These are phyloP conservation scores for Sugiyamaella grinbergsii DNA, from an alignment of 1,139 yeast species.

Conservation along the genomic window DNA sequence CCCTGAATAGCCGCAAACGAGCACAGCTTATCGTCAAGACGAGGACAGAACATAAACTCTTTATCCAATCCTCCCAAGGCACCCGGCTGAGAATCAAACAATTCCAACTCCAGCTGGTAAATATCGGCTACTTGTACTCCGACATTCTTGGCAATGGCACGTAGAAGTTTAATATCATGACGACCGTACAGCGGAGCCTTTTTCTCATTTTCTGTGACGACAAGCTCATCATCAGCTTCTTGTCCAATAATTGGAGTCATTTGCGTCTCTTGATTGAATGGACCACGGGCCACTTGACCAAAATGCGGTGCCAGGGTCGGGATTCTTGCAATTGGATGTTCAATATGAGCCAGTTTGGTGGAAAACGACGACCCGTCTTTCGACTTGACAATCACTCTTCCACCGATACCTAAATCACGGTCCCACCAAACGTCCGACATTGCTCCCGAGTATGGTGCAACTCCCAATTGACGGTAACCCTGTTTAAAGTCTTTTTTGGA, in stretches of 20 bases:
- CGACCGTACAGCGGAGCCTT: constrained; percentile 57
- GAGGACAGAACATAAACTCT: constrained; percentile 83
- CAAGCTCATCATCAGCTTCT: constrained; percentile 24
- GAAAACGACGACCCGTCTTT: constrained; percentile 52
- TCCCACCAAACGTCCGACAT: constrained; percentile 75
- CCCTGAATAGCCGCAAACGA: constrained; percentile 77
- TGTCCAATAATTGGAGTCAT: constrained; percentile 79
- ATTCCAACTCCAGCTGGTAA: constrained; percentile 79
- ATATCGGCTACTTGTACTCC: constrained; percentile 54
- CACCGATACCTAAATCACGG: constrained; percentile 83
- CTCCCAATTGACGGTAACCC: constrained; percentile 82
- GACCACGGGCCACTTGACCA: constrained; percentile 69
- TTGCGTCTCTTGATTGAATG: constrained; percentile 81
- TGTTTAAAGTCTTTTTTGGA: constrained; percentile 63
- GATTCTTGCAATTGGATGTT: constrained; percentile 77
- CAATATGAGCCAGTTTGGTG: constrained; percentile 70
- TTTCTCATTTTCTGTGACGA: constrained; percentile 49
- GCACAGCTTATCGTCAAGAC: constrained; percentile 85
- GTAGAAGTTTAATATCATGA: constrained; percentile 70
- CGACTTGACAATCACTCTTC: constrained; percentile 68
- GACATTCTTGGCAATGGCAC: constrained; percentile 65
- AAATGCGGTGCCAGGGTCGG: constrained; percentile 92
- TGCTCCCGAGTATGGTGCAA: constrained; percentile 89
- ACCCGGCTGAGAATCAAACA: constrained; percentile 78
- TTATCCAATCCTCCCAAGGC: constrained; percentile 80